phyloP scores from a whole-genome alignment of 176 grass and related monocot genomes.

The Coix lacrymajobi region DNA sequence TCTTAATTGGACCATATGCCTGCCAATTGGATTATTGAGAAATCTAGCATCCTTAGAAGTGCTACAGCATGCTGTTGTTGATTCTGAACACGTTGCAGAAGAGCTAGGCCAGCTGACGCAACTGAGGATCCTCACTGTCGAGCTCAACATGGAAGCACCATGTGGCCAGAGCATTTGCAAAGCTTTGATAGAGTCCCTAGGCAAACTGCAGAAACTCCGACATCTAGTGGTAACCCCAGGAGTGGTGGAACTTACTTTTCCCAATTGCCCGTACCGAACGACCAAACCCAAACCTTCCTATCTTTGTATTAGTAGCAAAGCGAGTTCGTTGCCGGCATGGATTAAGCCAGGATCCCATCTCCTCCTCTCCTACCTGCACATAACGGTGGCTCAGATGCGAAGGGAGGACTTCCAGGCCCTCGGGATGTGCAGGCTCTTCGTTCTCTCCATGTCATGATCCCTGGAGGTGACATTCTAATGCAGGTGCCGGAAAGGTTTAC shows the following conservation, averaged over 20 bases:
- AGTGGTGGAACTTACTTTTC: neutral
- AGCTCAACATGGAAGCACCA: neutral
- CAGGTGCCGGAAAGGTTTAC: neutral
- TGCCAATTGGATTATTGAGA: neutral
- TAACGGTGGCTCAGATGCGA: neutral
- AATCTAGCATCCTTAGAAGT: neutral
- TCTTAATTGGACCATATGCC: neutral
- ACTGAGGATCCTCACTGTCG: neutral
- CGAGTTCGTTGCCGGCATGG: neutral
- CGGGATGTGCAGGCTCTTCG: neutral
- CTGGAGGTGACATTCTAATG: too few relatives aligned
- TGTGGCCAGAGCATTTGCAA: neutral
- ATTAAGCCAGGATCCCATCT: neutral
- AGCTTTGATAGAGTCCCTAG: neutral
- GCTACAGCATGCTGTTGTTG: fast-evolving
- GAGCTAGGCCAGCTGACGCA: neutral
- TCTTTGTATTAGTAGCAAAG: fast-evolving
- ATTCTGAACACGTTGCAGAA: neutral
- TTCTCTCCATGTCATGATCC: fast-evolving
- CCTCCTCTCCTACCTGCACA: neutral
- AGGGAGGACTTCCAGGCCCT: neutral
- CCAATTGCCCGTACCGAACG: too few relatives aligned
- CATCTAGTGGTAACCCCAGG: fast-evolving
- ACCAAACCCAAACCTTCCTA: neutral
- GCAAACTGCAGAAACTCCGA: neutral